phyloP scores from a whole-genome alignment of 164 flowering plant species.

The Akebia trifoliata region DNA sequence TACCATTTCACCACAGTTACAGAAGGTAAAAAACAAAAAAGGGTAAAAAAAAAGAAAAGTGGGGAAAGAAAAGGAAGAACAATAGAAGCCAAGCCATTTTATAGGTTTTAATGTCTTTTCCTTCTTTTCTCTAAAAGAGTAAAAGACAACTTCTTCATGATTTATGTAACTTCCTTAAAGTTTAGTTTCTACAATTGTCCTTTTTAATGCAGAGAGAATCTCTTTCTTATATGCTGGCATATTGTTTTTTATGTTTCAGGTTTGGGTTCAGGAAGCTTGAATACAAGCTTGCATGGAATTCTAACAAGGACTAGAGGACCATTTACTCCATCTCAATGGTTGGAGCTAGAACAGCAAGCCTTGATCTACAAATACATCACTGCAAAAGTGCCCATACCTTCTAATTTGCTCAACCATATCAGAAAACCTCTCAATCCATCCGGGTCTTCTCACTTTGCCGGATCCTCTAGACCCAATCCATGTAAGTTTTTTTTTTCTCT shows the following conservation, averaged over 20 bases:
- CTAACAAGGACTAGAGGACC: constrained; percentile 61
- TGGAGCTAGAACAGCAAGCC: constrained; percentile 89
- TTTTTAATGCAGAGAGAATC: not conserved
- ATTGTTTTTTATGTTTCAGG: constrained; percentile 24
- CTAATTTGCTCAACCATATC: constrained; percentile 68
- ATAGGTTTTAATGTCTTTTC: constrained; percentile 11
- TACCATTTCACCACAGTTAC: constrained; percentile 5
- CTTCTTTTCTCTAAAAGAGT: not conserved
- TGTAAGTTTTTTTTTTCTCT: constrained; percentile 35
- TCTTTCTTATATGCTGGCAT: constrained; percentile 2
- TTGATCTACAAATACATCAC: constrained; percentile 81
- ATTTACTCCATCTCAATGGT: constrained; percentile 85
- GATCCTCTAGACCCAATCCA: constrained; percentile 48
- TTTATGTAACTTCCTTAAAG: constrained; percentile 23
- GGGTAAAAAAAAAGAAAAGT: constrained; percentile 5
- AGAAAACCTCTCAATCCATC: constrained; percentile 57
- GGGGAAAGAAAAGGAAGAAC: constrained; percentile 6
- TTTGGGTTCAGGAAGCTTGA: constrained; percentile 43
- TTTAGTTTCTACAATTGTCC: not conserved
- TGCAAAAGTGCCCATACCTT: constrained; percentile 69
- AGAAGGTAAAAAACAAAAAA: not conserved
- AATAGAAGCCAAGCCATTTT: constrained; percentile 1
- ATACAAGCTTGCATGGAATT: constrained; percentile 42
- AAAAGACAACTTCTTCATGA: constrained; percentile 1
- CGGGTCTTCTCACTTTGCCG: constrained; percentile 41